Conservation (phyloP, 2,329 filamentous ascomycete species). For the Sporothrix luriei region DNA sequence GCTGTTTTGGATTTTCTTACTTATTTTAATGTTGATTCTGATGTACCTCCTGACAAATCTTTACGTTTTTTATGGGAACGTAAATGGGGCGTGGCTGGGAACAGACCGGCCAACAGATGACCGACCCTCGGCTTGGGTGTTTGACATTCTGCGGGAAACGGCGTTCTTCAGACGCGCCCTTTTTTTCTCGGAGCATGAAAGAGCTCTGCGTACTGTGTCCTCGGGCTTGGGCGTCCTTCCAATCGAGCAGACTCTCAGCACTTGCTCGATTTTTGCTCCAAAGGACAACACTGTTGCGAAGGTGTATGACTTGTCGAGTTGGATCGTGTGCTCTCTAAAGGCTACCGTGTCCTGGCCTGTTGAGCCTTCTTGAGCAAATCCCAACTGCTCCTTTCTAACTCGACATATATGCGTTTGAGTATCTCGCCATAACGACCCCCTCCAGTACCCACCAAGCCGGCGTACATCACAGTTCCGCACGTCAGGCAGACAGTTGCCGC, state of each 20-base stretch:
- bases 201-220: too few relatives aligned
- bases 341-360: too few relatives aligned
- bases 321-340: too few relatives aligned
- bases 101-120: background rate
- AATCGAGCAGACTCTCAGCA: background rate
- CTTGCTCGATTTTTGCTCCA: background rate
- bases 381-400: background rate
- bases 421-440: background rate
- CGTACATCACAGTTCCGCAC: background rate
- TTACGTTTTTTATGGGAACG: background rate
- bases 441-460: background rate
- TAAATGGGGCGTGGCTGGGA: background rate
- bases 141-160: slow-evolving; percentile 5
- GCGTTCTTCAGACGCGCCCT: background rate
- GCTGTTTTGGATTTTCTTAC: slow-evolving; percentile 5
- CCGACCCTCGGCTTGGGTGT: slow-evolving; percentile 13
- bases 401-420: too few relatives aligned
- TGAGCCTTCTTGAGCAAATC: too few relatives aligned
- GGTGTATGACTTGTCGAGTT: too few relatives aligned
- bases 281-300: too few relatives aligned
- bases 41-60: background rate
- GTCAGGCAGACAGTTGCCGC: background rate
- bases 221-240: background rate
- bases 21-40: background rate
- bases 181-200: too few relatives aligned